Conservation (phyloP, 805 yeast species). For the Tetrapisispora namnaoensis region DNA sequence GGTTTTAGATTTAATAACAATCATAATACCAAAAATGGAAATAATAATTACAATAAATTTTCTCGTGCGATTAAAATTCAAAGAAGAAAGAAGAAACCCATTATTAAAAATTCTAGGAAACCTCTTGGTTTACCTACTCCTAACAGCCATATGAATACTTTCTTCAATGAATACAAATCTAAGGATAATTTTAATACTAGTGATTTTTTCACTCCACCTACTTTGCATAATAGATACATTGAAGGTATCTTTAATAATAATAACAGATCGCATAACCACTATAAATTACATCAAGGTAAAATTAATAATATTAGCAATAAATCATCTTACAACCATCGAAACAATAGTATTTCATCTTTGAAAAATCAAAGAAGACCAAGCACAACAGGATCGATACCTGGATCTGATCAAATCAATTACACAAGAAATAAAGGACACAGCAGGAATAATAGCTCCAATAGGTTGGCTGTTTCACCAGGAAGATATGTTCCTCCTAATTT, state of each 20-base stretch:
- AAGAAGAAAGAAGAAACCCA: conserved; percentile 17
- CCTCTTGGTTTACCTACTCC: conserved; percentile 62
- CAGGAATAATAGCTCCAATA: conserved; percentile 3
- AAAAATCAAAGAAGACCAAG: conserved; percentile 18
- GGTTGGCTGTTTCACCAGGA: conserved; percentile 33
- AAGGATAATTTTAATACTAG: conserved; percentile 43
- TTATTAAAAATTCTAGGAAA: conserved; percentile 35
- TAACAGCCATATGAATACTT: conserved; percentile 34
- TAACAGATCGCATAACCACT: conserved; percentile 6
- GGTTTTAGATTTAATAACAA: conserved; percentile 7
- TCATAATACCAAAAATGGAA: conserved; percentile 6
- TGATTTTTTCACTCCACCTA: conserved; percentile 71
- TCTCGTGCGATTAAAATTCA: conserved; percentile 20
- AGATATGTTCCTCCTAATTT: conserved; percentile 45
- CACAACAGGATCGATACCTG: conserved; percentile 15
- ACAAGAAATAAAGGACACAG: background rate
- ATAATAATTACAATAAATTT: conserved; percentile 10
- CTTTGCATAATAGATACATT: conserved; percentile 62
- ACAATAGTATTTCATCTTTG: conserved; percentile 3
- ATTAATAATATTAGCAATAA: background rate
- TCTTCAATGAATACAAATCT: conserved; percentile 29
- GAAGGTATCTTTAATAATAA: conserved; percentile 44
- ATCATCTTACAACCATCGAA: background rate
- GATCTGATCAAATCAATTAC: conserved; percentile 6
- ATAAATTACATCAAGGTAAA: conserved; percentile 18